Evolutionary conservation across 176 grass and related monocot genomes (phyloP).

Genomic region (Carex kokanica): DNA sequence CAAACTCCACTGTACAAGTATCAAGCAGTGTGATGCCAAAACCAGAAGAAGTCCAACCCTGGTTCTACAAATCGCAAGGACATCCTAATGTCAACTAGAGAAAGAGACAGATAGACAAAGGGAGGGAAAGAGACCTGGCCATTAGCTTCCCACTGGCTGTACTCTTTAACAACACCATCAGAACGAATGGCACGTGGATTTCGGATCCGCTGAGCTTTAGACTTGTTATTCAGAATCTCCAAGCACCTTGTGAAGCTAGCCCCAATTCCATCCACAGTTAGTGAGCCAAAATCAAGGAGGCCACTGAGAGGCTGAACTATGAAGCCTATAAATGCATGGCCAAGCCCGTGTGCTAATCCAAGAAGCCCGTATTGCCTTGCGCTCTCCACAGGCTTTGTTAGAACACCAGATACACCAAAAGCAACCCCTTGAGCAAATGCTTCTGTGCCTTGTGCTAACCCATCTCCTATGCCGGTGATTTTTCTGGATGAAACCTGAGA

Average conservation of each 20-base stretch:
- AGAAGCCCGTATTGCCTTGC: constrained; percentile 75
- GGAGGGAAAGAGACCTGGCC: constrained; percentile 57
- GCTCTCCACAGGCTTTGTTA: constrained; percentile 94
- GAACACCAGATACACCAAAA: constrained; percentile 93
- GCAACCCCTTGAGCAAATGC: constrained; percentile 94
- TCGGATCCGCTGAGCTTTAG: constrained; percentile 54
- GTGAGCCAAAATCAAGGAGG: constrained; percentile 77
- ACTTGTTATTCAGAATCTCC: constrained; percentile 87
- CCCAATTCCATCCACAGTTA: constrained; percentile 85
- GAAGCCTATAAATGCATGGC: constrained; percentile 85
- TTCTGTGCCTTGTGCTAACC: constrained; percentile 89
- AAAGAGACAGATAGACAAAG: constrained; percentile 10
- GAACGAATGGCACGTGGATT: constrained; percentile 73
- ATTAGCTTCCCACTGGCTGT: constrained; percentile 57
- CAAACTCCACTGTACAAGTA: neutral
- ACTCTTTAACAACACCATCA: constrained; percentile 81
- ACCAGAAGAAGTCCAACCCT: neutral
- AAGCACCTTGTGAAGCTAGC: constrained; percentile 85
- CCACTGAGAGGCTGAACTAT: constrained; percentile 96
- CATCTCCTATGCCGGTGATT: constrained; percentile 89
- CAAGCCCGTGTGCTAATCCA: constrained; percentile 88
- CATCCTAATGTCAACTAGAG: neutral
- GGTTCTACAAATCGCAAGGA: neutral
- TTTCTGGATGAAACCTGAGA: constrained; percentile 46
- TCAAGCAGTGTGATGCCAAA: no score